Evolutionary conservation across 1,284 basidiomycete genomes (phyloP), one percentile per base, ranked within the genome.

Genomic region (Heterobasidion irregulare): DNA sequence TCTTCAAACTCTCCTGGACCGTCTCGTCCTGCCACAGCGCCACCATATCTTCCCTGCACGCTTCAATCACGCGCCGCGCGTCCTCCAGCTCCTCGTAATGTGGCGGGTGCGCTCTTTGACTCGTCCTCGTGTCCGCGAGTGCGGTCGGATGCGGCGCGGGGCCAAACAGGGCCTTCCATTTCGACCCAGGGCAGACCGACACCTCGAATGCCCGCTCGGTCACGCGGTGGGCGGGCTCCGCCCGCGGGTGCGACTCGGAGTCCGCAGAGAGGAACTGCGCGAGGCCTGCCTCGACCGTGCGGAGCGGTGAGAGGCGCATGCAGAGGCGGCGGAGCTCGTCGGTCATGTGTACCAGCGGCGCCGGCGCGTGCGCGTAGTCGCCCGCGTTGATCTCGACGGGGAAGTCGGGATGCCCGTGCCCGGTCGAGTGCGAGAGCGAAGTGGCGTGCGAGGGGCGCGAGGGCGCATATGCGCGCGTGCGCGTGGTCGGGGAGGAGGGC

Each of bases 41-140:
- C 59, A 76, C 75, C 65, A 89, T 86, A 60, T 86, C 84, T 10
- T 83, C 81, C 47, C 72, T 71, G 66, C 82, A 86, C 0, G 75
- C 75, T 10, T 77, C 75, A 34, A 89, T 75, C 9, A 83, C 71
- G 49, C 78, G 79, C 45, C 75, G 66, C 34, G 79, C 74, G 47
- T 81, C 77, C 56, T 84, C 79, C 50, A 63, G 55, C 50, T 61
- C 62, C 4, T 51, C 53, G n/a, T 26, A 26, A 26, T 59, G 19
- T n/a, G 26, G 12, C 46, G 12, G 16, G 46, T 32, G 46, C 46
- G 4, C 46, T 32, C 48, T 18, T 53, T 52, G 49, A 38, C 44
- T 34, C 41, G 16, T 43, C 36, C 43, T 36, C n/a, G 15, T 41
- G 2, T 55, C 55, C 53, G 47, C 38, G 46, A 34, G 35, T 47